Evolutionary conservation across 1,284 basidiomycete species (phyloP).

Genomic region (Vanrija sp.): DNA sequence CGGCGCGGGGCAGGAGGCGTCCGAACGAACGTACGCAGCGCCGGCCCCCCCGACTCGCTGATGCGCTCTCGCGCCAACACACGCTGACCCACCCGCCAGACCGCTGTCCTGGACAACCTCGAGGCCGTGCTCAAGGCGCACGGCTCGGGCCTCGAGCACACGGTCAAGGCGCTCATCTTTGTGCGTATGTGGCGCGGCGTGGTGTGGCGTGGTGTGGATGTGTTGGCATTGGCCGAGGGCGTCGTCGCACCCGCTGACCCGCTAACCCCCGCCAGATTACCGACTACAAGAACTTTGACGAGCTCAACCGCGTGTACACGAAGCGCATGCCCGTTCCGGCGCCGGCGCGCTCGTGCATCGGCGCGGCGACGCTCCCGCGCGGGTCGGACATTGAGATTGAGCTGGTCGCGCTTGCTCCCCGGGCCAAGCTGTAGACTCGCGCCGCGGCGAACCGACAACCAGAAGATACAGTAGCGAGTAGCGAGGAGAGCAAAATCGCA

Average conservation of each 20-base stretch:
- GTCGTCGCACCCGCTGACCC: no score
- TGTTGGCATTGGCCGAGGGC: neutral
- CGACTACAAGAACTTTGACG: slow-evolving; percentile 29
- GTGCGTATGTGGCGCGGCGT: slow-evolving; percentile 41
- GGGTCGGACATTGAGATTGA: slow-evolving; percentile 63
- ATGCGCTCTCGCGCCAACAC: no score
- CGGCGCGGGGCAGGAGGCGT: no score
- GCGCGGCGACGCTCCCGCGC: slow-evolving; percentile 57
- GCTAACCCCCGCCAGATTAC: slow-evolving; percentile 24
- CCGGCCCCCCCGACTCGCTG: no score
- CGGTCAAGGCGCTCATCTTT: slow-evolving; percentile 63
- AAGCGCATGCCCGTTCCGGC: slow-evolving; percentile 41
- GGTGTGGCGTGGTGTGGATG: neutral
- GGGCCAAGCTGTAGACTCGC: slow-evolving; percentile 18
- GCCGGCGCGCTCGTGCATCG: slow-evolving; percentile 64
- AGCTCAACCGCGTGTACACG: slow-evolving; percentile 28
- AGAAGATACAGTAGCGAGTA: no score
- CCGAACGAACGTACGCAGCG: no score
- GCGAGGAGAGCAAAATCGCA: no score
- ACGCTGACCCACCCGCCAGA: slow-evolving; percentile 46
- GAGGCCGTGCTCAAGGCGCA: slow-evolving; percentile 58
- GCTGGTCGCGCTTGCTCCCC: slow-evolving; percentile 52
- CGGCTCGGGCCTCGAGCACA: slow-evolving; percentile 58
- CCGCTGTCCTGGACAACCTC: slow-evolving; percentile 59
- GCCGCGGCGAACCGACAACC: no score